Percentiles rank a stretch among this genome's conserved stretches.
Conservation (phyloP, 1,284 basidiomycete species). For the Pseudozyma hubeiensis region DNA sequence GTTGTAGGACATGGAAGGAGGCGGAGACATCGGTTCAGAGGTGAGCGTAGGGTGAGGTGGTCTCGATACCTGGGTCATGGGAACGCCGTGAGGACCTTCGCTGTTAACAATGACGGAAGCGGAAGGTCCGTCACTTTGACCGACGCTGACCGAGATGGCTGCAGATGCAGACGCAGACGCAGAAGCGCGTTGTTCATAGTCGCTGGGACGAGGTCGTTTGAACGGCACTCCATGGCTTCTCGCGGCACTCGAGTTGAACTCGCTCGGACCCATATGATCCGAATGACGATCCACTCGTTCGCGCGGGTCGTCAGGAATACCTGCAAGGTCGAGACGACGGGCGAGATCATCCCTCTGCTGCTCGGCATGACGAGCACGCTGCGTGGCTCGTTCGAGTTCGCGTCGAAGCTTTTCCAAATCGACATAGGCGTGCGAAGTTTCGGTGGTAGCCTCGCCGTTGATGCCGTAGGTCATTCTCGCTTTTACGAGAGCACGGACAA, state of each 20-base stretch:
- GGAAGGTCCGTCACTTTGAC: conserved; percentile 35
- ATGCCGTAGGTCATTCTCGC: conserved; percentile 37
- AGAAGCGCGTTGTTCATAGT: conserved; percentile 20
- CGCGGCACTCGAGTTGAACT: background rate
- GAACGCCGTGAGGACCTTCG: conserved; percentile 11
- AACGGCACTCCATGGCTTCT: conserved; percentile 3
- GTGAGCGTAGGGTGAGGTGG: conserved; percentile 11
- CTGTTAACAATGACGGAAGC: conserved; percentile 27
- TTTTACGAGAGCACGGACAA: conserved; percentile 47
- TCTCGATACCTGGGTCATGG: conserved; percentile 9
- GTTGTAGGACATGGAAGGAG: conserved; percentile 15
- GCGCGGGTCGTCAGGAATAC: conserved; percentile 12
- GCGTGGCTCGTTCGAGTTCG: conserved; percentile 38
- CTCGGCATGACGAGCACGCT: conserved; percentile 45
- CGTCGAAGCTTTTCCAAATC: conserved; percentile 48
- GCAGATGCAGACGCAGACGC: conserved; percentile 6
- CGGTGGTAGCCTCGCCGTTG: conserved; percentile 7
- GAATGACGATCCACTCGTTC: conserved; percentile 25
- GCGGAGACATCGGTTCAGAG: conserved; percentile 25
- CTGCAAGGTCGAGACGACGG: conserved; percentile 43
- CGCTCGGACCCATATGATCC: conserved; percentile 7
- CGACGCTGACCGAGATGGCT: conserved; percentile 25
- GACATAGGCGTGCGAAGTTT: conserved; percentile 34
- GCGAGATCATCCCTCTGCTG: conserved; percentile 46
- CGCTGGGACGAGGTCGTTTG: conserved; percentile 30